phyloP scores from a whole-genome alignment of 352 stramenopile genomes.

The Globisporangium canariense region DNA sequence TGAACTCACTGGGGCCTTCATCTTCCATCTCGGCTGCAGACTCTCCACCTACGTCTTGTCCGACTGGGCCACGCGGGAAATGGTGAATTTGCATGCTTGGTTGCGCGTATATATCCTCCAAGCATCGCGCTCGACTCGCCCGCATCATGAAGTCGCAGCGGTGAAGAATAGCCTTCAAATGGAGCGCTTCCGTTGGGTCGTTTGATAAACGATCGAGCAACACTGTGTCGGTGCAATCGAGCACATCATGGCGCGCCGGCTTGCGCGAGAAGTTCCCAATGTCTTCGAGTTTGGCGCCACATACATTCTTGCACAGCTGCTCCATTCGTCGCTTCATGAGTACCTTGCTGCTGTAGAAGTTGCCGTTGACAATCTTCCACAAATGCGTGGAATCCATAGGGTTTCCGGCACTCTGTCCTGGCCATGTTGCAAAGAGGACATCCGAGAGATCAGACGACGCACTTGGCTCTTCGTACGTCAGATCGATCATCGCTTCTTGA shows the following conservation, averaged over 20 bases:
- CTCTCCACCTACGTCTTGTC: neutral
- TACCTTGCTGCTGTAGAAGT: constrained; percentile 65
- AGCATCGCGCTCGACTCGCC: constrained; percentile 55
- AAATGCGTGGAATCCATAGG: constrained; percentile 77
- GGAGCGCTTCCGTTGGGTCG: constrained; percentile 26
- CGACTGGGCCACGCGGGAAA: neutral
- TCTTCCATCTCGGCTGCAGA: neutral
- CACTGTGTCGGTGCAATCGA: constrained; percentile 61
- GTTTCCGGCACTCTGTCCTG: constrained; percentile 59
- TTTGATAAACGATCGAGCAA: constrained; percentile 46
- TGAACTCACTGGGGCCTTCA: constrained; percentile 18
- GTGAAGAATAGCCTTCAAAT: constrained; percentile 52
- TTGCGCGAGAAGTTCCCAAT: constrained; percentile 50
- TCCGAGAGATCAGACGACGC: constrained; percentile 46
- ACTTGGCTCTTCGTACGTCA: constrained; percentile 25
- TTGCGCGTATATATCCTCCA: constrained; percentile 47
- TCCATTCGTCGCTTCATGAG: constrained; percentile 74
- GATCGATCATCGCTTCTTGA: constrained; percentile 15
- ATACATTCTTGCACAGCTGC: constrained; percentile 60
- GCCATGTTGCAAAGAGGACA: constrained; percentile 82
- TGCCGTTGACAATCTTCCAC: constrained; percentile 65
- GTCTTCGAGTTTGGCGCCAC: constrained; percentile 63
- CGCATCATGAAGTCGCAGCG: constrained; percentile 83
- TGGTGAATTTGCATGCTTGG: constrained; percentile 43
- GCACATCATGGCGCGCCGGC: constrained; percentile 37